Evolutionary conservation across 345 rosid genomes (phyloP), one percentile per base, ranked within the genome.

Genomic region (Boechera stricta): DNA sequence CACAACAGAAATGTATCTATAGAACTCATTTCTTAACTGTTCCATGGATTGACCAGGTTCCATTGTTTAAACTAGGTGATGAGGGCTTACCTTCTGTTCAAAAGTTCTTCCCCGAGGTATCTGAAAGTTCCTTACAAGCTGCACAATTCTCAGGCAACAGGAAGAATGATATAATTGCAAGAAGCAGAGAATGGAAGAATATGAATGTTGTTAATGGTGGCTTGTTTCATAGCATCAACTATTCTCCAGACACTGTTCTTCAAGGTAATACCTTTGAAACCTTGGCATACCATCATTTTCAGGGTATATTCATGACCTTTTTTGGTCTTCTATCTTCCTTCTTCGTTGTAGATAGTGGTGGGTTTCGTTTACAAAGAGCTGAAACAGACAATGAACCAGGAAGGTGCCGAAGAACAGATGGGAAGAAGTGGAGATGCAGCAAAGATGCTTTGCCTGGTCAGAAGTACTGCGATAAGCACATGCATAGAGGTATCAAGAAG

Each of bases 371-470:
- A 42, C 52, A 57, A 32, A 68, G 67, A 65, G 80, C 60, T 48
- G 78, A 80, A 35, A 44, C 38, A 61, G 88, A 81, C 31, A 81
- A 62, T 28, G 88, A 83, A 76, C 79, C 76, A 41, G 81, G 88
- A 69, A 85, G 96, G 73, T 92, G 94, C 64, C 72, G 87, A 74
- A 89, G 96, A 86, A 92, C 96, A 16, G 96, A 90, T 62, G 96
- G 98, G 57, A 90, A 86, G 86, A 85, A 84, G 69, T 90, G 98
- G 98, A 83, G 90, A 60, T 85, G 96, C 80, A 78, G 85, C 29
- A 83, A 77, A 66, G 89, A 75, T 29, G 91, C 72, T 21, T 66
- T 89, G 58, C 69, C 87, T 16, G 74, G 73, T 61, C 86, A 92
- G 77, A 90, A 90, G 53, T 92, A 89, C 48, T 92, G 96, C 16